These are phyloP conservation scores for Podaxis sp. DNA, from an alignment of 768 basidiomycete genomes.

Conservation along the genomic window DNA sequence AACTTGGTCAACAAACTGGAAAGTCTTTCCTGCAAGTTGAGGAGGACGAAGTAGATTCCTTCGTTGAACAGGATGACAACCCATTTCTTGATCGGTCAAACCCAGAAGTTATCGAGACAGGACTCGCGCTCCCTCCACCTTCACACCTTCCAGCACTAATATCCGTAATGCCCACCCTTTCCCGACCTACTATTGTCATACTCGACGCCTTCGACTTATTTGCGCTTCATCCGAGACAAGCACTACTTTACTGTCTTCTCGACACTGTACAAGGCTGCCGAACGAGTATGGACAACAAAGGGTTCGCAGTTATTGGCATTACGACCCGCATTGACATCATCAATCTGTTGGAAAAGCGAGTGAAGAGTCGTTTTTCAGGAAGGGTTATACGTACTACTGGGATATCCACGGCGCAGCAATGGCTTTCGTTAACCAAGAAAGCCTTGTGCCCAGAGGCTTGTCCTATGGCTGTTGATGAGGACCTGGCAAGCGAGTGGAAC, in stretches of 20 bases:
- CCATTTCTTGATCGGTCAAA: slow-evolving; percentile 39
- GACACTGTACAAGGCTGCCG: slow-evolving; percentile 90
- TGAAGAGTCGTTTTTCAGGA: slow-evolving; percentile 96
- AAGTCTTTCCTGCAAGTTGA: slow-evolving; percentile 38
- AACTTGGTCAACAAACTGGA: slow-evolving; percentile 77
- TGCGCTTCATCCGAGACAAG: slow-evolving; percentile 86
- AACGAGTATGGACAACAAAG: slow-evolving; percentile 51
- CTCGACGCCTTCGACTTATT: slow-evolving; percentile 95
- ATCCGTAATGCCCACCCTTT: slow-evolving; percentile 71
- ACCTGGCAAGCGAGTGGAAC: slow-evolving; percentile 48
- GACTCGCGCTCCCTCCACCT: slow-evolving; percentile 50
- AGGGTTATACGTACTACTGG: slow-evolving; percentile 78
- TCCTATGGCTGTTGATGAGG: slow-evolving; percentile 9
- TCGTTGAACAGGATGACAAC: slow-evolving; percentile 37
- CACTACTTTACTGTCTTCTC: slow-evolving; percentile 89
- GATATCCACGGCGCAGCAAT: slow-evolving; percentile 43
- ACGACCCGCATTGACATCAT: slow-evolving; percentile 87
- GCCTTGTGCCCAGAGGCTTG: slow-evolving; percentile 35
- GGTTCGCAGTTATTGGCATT: slow-evolving; percentile 81
- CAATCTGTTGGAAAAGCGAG: slow-evolving; percentile 88
- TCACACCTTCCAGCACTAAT: slow-evolving; percentile 73
- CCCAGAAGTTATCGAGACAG: slow-evolving; percentile 13
- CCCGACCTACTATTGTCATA: slow-evolving; percentile 76
- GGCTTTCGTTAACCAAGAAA: slow-evolving; percentile 44
- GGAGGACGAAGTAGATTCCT: slow-evolving; percentile 21